Evolutionary conservation across 2,329 filamentous ascomycete genomes (phyloP), one percentile per base, ranked within the genome.

Genomic region (Didymella glomerata): DNA sequence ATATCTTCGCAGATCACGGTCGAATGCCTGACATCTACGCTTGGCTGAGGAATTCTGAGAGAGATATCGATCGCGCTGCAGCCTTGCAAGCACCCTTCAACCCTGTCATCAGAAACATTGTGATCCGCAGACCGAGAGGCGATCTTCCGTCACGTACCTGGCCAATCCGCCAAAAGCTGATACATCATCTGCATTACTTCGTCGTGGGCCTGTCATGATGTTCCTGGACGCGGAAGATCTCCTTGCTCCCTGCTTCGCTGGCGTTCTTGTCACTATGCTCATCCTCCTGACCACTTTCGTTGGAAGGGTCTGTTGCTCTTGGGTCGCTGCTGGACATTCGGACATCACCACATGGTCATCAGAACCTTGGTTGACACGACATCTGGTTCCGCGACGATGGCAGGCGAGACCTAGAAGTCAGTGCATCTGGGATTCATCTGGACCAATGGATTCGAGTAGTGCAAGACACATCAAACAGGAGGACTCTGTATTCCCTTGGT

Each of bases 11-110:
- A 27, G n/a, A 18, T 20, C 16, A 24, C 18, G 24, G 4, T 14
- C 34, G 34, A 3, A 48, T 34, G 8, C 27, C 42, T 51, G 42
- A 3, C 1, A n/a, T 52, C 3, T 44, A 38, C 22, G 4, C 28
- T 9, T 36, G 28, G 10, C 30, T 44, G 18, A 57, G 22, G 18
- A 24, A 30, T 9, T 14, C 2, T 2, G 44, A 44, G 20, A 14
- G 9, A 2, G 22, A 48, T 2, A 30, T 44, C 10, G 44, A 57
- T 30, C 48, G 52, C 13, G 16, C 48, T 36, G 54, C 36, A 44
- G 34, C 54, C 4, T 48, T 48, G 16, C 27, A 52, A 20, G n/a
- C 18, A 28, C 8, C 18, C 20, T 9, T n/a, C 5, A 40, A 38
- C 13, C 6, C 44, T 6, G 6, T 10, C 16, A 22, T 44, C 13